Evolutionary conservation across 2,329 filamentous ascomycete species (phyloP), one percentile per base, ranked within the genome.

Genomic region (Fusarium setosum): DNA sequence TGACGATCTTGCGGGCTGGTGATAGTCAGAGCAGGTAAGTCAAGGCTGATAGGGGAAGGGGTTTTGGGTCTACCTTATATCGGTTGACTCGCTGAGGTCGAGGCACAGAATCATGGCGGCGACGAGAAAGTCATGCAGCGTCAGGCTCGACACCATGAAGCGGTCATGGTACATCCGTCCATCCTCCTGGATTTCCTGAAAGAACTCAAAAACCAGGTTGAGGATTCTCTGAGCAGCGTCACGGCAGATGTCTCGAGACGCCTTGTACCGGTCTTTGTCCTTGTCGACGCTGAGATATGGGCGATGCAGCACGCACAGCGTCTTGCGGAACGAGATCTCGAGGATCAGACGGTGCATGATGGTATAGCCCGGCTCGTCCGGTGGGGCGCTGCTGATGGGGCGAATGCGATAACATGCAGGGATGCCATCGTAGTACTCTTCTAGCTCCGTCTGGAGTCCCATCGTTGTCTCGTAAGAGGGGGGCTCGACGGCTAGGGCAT

Each of bases 51-150:
- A 18, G 23, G 10, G 42, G 2, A 26, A 17, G 40, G 11, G 9
- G 26, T 13, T 15, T 42, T 73, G 81, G 26, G 12, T 8, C 9
- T 29, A 29, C 81, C 70, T 76, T 61, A 74, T 76, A 18, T 78
- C 73, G 24, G 68, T 64, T 17, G 77, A 78, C 61, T 82, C 80
- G 21, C 75, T 77, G 12, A 84, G 72, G 61, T 85, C 83, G 4
- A 89, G 72, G 56, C 84, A 89, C 6, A 89, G 68, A 37, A 89
- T 83, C 84, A 88, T 89, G 12, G 85, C 82, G 0, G 86, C 86
- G 17, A 88, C 80, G 23, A 89, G 74, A 60, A 87, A 89, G 64
- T 88, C 84, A 31, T 87, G 84, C 20, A 84, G 75, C 6, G 83
- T 83, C 41, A 88, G 71, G 4, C 81, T 82, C 4, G 82, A 82